These are phyloP conservation scores for Colletotrichum eremochloae DNA, from an alignment of 2,329 filamentous ascomycete species.

Conservation along the genomic window DNA sequence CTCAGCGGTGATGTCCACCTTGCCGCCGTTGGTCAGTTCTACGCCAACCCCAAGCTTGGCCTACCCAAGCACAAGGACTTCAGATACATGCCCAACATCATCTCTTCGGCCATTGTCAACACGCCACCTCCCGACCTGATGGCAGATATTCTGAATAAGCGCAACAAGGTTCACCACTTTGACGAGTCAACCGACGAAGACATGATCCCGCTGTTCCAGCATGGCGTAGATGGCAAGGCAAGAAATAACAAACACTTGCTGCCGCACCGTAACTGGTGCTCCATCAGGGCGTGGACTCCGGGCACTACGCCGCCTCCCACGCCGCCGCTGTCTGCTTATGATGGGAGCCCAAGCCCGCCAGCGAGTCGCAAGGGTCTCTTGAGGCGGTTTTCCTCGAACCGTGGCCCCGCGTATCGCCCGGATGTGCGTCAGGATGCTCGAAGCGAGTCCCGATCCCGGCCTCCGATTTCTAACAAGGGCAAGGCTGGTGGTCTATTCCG, in stretches of 20 bases:
- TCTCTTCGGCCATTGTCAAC: constrained; percentile 95
- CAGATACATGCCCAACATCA: constrained; percentile 95
- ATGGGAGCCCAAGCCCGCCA: constrained; percentile 57
- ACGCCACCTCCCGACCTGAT: constrained; percentile 88
- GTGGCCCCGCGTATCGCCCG: constrained; percentile 52
- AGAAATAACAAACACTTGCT: constrained; percentile 93
- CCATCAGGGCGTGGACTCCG: constrained; percentile 86
- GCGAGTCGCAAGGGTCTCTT: constrained; percentile 56
- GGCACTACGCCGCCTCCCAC: constrained; percentile 80
- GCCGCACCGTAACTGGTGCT: constrained; percentile 95
- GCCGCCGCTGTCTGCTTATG: constrained; percentile 67
- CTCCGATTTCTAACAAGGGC: constrained; percentile 60
- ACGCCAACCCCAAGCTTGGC: constrained; percentile 85
- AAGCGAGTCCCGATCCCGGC: constrained; percentile 54
- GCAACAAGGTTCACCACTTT: constrained; percentile 84
- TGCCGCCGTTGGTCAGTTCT: constrained; percentile 93
- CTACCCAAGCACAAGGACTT: constrained; percentile 92
- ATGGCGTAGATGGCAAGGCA: constrained; percentile 89
- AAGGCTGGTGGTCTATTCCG: constrained; percentile 46
- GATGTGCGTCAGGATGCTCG: constrained; percentile 50
- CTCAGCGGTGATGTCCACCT: constrained; percentile 95
- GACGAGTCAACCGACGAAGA: constrained; percentile 88
- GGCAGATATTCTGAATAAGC: constrained; percentile 92
- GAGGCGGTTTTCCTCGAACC: constrained; percentile 60
- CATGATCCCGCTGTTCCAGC: constrained; percentile 93